Evolutionary conservation across 176 grass and related monocot species (phyloP).

Genomic region (Lolium multiflorum): DNA sequence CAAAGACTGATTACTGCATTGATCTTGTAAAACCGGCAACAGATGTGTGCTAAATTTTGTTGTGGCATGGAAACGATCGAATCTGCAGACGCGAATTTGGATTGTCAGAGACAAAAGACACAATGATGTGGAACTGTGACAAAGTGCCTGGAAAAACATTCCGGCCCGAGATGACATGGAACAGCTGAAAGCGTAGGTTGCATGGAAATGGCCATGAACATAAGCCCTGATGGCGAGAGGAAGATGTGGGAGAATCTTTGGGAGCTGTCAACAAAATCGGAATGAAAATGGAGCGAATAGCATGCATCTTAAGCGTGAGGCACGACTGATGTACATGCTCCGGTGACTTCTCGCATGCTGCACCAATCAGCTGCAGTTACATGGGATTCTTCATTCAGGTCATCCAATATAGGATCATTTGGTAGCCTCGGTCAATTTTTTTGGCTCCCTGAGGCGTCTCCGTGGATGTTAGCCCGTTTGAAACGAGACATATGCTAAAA

Average conservation of each 20-base stretch:
- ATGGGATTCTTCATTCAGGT: too few species aligned
- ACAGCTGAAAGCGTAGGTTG: background rate
- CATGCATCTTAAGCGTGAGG: background rate
- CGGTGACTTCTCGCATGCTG: too few species aligned
- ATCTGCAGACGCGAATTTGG: background rate
- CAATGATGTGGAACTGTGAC: background rate
- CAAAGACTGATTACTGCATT: background rate
- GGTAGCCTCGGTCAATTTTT: too few species aligned
- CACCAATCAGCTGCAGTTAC: too few species aligned
- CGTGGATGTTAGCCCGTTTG: too few species aligned
- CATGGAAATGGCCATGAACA: background rate
- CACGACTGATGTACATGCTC: background rate
- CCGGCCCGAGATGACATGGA: background rate
- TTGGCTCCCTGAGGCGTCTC: too few species aligned
- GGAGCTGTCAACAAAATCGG: background rate
- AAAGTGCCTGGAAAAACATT: background rate
- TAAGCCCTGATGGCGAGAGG: background rate
- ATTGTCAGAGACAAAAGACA: background rate
- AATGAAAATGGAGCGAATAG: background rate
- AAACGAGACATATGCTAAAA: too few species aligned
- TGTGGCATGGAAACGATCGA: background rate
- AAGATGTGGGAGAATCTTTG: slow-evolving; percentile 5
- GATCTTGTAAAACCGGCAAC: background rate
- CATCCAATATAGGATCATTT: too few species aligned
- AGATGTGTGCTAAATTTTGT: background rate